phyloP scores from a whole-genome alignment of 1,139 yeast genomes.

The Pichia sp. region DNA sequence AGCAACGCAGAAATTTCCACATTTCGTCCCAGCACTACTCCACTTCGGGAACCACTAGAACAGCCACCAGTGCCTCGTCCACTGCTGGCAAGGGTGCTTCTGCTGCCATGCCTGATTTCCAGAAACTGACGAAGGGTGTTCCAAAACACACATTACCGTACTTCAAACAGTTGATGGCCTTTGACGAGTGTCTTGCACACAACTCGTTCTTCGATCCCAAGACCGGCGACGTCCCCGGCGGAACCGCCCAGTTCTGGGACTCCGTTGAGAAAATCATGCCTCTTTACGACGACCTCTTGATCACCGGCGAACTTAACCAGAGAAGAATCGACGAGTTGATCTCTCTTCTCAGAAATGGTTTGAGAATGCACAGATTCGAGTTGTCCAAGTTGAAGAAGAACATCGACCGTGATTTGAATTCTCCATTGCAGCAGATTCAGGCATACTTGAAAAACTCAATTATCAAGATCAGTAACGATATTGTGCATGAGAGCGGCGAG shows the following conservation, averaged over 20 bases:
- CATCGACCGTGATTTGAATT: conserved; percentile 47
- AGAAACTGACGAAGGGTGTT: conserved; percentile 19
- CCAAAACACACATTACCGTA: conserved; percentile 26
- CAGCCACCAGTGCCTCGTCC: neutral
- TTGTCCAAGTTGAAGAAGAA: conserved; percentile 44
- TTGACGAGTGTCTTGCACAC: conserved; percentile 44
- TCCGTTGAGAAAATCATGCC: conserved; percentile 44
- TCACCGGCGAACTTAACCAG: conserved; percentile 41
- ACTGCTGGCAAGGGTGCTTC: neutral
- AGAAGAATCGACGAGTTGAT: conserved; percentile 40
- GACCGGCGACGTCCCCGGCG: conserved; percentile 28
- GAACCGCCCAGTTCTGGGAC: conserved; percentile 39
- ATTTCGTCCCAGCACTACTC: conserved; percentile 1
- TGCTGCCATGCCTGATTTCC: conserved; percentile 13
- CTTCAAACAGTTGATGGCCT: conserved; percentile 34
- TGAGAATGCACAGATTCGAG: conserved; percentile 47
- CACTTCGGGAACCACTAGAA: neutral
- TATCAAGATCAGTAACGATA: conserved; percentile 43
- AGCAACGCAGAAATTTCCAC: conserved; percentile 10
- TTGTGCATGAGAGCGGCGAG: conserved; percentile 27
- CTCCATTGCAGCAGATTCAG: conserved; percentile 44
- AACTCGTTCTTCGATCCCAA: conserved; percentile 33
- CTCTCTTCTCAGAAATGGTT: conserved; percentile 45
- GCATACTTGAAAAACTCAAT: conserved; percentile 38
- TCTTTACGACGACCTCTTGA: conserved; percentile 40